Conservation (phyloP, 75 land plant genomes). For the Chamaecyparis obtusa region DNA sequence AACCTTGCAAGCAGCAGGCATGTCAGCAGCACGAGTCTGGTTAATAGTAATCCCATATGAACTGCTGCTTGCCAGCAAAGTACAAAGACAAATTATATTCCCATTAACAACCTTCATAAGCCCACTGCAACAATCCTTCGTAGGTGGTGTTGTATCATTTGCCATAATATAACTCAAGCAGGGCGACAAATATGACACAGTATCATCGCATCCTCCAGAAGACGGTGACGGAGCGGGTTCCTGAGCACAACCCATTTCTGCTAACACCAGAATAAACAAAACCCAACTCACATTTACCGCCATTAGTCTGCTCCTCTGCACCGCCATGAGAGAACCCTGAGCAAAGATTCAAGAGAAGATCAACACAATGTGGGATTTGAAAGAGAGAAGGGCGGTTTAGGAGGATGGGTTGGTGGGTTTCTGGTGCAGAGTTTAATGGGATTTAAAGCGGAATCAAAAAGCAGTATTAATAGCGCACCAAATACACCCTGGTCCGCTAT, state of each 20-base stretch:
- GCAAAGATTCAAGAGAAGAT: background rate
- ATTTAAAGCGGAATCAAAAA: background rate
- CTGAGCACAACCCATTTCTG: background rate
- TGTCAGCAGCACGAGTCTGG: constrained; percentile 37
- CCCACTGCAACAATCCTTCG: constrained; percentile 25
- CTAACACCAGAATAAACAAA: background rate
- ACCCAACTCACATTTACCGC: background rate
- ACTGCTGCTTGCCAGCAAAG: constrained; percentile 1
- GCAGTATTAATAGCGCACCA: background rate
- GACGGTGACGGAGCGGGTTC: background rate
- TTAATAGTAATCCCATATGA: constrained; percentile 36
- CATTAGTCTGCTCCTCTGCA: background rate
- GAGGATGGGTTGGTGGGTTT: background rate
- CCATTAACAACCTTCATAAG: constrained; percentile 11
- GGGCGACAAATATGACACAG: constrained; percentile 15
- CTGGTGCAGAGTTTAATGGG: background rate
- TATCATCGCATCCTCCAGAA: background rate
- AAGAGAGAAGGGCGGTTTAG: background rate
- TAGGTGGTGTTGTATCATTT: constrained; percentile 14
- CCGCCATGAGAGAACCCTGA: background rate
- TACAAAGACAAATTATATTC: constrained; percentile 26
- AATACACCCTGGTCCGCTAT: background rate
- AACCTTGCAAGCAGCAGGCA: constrained; percentile 43
- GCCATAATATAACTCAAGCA: constrained; percentile 26
- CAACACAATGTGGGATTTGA: background rate